Base-by-base conservation (phyloP, 2,329 filamentous ascomycete species). In the Arthrinium phaeospermum region DNA sequence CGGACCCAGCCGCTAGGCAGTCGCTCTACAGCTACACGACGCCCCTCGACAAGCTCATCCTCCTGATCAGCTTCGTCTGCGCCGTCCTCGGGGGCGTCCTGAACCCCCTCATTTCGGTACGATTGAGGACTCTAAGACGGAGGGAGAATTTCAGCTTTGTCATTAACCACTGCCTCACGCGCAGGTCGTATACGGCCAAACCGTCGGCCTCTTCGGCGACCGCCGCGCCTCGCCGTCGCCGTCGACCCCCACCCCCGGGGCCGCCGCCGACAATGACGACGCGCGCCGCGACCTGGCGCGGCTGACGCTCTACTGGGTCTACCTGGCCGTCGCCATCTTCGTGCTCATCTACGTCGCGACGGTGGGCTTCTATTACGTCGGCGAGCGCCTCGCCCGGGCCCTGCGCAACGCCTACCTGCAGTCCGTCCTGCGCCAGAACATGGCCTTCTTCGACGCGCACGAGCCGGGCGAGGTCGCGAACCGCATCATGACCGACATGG, bases 401-500 rank as follows among this genome's bases (percentile, higher is more conserved):
- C 37, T 80, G 14, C 72, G 78, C 27, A 67, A 72, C 30, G 41
- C 69, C 44, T 79, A 79, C 53, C 71, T 79, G 19, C 51, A 73
- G 22, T 71, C 76, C 7, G 67, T 76, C 53, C 41, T 80, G 6
- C 73, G 77, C 4, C 78, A 80, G 46, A 77, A 80, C 49, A 78
- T 78, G 69, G 77, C 72, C n/a, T 79, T 74, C 57, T 79, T 78
- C 61, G 78, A 80, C 67, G 74, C 47, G 1, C 69, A 74, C 68
- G 75, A 72, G n/a, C n/a, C 76, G 13, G 78, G 78, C 22, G 75
- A 77, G 41, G 70, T 79, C 1, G 67, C 75, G 4, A 72, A 69
- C 19, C 68, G 75, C 22, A 78, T 79, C 45, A 76, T 73, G 13
- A 68, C 74, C 14, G 76, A 77, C 70, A 77, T 74, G 30, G 74